Evolutionary conservation across 2,329 filamentous ascomycete genomes (phyloP), one percentile per base, ranked within the genome.

Genomic region (Seiridium unicorne): DNA sequence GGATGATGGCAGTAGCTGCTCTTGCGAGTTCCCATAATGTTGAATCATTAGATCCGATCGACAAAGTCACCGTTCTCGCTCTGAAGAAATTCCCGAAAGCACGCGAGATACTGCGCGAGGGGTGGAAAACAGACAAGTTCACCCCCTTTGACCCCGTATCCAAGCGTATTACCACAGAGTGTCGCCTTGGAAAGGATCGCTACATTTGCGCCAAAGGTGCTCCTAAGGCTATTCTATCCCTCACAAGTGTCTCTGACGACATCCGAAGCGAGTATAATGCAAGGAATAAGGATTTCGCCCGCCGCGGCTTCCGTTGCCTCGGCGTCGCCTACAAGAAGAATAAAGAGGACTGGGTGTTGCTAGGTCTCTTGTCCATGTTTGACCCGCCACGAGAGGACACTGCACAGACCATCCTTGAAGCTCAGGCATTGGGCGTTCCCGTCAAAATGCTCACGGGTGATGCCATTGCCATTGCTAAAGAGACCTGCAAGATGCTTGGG

Each of bases 1-100:
- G 89, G 89, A 91, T 92, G 89, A 91, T 92, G 89, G 89, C 89
- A 65, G 89, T 90, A 62, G 89, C 89, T 62, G 89, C 89, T 62
- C 84, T 92, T 59, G 89, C 89, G 60, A 91, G 89, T 57, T 91
- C 89, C 63, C 89, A 92, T 81, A 92, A 91, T 79, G 82, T 91
- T 78, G 89, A 90, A 79, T 89, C 89, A 63, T 84, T 92, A 63
- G 89, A 92, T 72, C 89, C 89, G 62, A 92, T 92, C 69, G 89
- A 92, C 79, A 92, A 92, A 79, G 86, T 92, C 69, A 92, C 88
- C 59, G 89, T 92, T 68, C 81, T 91, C 61, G 91, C 89, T 58
- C 84, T 92, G 69, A 89, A 90, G 76, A 84, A 87, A 64, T 91
- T 91, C 78, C 89, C 89, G 73, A 90, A 89, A 79, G 88, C 89